These are phyloP conservation scores for Eucalyptus brandiana DNA, from an alignment of 345 rosid genomes.

Conservation along the genomic window DNA sequence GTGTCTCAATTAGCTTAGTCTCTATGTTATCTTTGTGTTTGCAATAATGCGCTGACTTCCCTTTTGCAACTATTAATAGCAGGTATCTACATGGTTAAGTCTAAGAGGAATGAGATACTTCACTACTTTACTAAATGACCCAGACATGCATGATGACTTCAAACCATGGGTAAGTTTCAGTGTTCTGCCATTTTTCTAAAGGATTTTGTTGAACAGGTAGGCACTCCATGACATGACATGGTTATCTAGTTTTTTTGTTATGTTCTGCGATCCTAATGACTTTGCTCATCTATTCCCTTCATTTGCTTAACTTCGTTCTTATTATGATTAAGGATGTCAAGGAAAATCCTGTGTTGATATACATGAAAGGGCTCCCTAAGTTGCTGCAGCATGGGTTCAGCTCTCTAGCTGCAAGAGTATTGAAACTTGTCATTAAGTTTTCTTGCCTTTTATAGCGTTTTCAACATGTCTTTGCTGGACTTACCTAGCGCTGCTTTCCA, in stretches of 20 bases:
- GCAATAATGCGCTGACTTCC: background rate
- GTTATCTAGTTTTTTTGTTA: no score
- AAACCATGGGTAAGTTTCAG: slow-evolving; percentile 46
- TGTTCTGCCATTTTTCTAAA: slow-evolving; percentile 33
- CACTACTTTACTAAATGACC: slow-evolving; percentile 47
- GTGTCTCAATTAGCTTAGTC: background rate
- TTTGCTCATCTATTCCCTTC: background rate
- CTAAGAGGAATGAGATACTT: slow-evolving; percentile 35
- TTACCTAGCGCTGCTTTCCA: background rate
- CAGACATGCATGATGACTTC: slow-evolving; percentile 87
- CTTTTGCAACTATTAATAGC: background rate
- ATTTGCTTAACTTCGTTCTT: background rate
- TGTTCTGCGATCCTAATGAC: background rate
- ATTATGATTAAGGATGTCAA: slow-evolving; percentile 62
- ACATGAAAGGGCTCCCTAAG: slow-evolving; percentile 92
- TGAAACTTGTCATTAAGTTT: slow-evolving; percentile 60
- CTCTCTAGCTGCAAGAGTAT: slow-evolving; percentile 73
- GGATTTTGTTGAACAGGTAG: slow-evolving; percentile 76
- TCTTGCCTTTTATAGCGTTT: background rate
- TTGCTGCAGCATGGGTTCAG: slow-evolving; percentile 91
- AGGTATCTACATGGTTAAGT: slow-evolving; percentile 31
- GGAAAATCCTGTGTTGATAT: slow-evolving; percentile 80
- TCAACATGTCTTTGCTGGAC: background rate
- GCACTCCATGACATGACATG: background rate
- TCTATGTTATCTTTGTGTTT: background rate